These are phyloP conservation scores for Beta corolliflora DNA, from an alignment of 179 eudicot genomes.

Conservation along the genomic window DNA sequence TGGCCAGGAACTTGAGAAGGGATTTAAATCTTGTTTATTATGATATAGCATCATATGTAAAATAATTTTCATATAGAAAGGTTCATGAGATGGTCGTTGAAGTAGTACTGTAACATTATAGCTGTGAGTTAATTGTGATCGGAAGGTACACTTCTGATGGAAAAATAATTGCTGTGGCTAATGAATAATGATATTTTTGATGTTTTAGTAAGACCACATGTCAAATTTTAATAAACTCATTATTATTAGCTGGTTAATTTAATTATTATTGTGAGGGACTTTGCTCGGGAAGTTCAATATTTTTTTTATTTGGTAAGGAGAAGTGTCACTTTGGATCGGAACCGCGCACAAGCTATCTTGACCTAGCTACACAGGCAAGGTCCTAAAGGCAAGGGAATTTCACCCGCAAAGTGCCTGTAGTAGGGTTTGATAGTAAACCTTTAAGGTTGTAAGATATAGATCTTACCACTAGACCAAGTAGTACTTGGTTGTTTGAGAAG, in stretches of 20 bases:
- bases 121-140: background rate
- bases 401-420: no score
- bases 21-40: constrained; percentile 78
- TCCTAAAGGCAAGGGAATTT: no score
- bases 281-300: background rate
- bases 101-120: background rate
- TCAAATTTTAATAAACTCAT: background rate
- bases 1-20: constrained; percentile 66
- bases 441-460: no score
- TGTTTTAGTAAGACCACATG: background rate
- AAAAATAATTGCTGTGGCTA: background rate
- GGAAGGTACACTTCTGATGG: background rate
- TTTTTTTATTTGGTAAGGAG: no score
- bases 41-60: constrained; percentile 20
- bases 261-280: background rate
- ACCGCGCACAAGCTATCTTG: no score
- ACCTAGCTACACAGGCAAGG: no score
- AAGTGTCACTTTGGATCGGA: no score
- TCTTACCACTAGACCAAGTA: no score
- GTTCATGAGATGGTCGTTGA: background rate
- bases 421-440: no score
- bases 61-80: background rate
- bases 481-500: no score
- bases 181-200: background rate
- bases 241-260: background rate